These are phyloP conservation scores for Lasiosphaeriaceae sp. DNA, from an alignment of 495 filamentous ascomycete genomes.

Conservation along the genomic window DNA sequence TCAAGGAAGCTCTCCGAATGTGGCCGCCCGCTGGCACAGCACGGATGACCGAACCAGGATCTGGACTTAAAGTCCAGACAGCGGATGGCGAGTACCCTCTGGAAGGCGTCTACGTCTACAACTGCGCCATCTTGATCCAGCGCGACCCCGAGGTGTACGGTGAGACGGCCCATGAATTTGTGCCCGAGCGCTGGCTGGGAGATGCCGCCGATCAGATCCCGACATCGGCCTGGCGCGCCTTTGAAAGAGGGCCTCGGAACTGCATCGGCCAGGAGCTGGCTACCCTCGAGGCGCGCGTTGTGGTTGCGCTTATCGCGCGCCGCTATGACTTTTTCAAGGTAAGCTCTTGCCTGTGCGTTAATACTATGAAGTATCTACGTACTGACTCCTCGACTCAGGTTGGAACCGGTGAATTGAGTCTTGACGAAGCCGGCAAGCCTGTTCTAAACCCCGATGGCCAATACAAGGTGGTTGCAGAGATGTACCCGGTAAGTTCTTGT, in stretches of 20 bases:
- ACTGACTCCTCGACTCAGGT: too few species aligned
- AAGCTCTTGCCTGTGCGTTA: too few species aligned
- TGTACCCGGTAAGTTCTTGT: too few species aligned
- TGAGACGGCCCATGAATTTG: constrained; percentile 48
- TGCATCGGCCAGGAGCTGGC: constrained; percentile 53
- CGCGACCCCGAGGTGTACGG: constrained; percentile 53
- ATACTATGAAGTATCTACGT: too few species aligned
- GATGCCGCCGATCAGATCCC: constrained; percentile 33
- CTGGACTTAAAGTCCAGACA: constrained; percentile 10
- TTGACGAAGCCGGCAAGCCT: too few species aligned
- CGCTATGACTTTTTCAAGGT: constrained; percentile 27
- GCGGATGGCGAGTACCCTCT: neutral
- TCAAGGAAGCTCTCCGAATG: constrained; percentile 46
- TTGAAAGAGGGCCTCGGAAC: constrained; percentile 45
- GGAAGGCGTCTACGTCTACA: neutral
- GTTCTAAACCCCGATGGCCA: too few species aligned
- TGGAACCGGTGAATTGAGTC: too few species aligned
- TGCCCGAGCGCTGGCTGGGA: constrained; percentile 56
- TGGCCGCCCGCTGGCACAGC: constrained; percentile 34
- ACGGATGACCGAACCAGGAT: constrained; percentile 25
- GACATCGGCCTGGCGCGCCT: constrained; percentile 40
- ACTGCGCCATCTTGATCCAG: constrained; percentile 42
- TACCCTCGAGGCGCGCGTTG: constrained; percentile 23
- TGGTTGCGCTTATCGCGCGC: constrained; percentile 27
- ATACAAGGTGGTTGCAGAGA: too few species aligned